Conservation (phyloP, 2,329 filamentous ascomycete genomes). For the Xenoacremonium recifei region DNA sequence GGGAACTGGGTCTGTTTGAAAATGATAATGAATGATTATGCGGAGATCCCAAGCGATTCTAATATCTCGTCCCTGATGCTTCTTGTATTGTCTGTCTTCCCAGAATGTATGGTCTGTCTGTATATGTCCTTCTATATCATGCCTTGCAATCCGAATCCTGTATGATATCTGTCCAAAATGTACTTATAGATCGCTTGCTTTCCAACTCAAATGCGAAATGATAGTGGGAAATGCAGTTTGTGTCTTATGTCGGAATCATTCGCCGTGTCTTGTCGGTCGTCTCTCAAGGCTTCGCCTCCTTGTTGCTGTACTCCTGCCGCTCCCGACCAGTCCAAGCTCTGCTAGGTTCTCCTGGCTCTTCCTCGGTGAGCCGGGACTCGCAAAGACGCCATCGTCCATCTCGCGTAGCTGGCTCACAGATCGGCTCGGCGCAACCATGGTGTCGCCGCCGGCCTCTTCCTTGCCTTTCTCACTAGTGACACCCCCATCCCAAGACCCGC, state of each 20-base stretch:
- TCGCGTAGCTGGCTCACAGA: conserved; percentile 11
- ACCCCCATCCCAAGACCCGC: conserved; percentile 58
- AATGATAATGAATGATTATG: no score
- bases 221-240: no score
- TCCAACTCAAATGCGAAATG: no score
- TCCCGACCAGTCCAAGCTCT: conserved; percentile 30
- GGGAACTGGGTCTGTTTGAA: no score
- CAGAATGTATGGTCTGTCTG: no score
- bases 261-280: conserved; percentile 9
- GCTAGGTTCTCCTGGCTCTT: conserved; percentile 35
- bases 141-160: no score
- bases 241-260: conserved; percentile 1
- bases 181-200: no score
- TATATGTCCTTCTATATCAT: no score
- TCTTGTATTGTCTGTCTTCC: no score
- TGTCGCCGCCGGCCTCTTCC: conserved; percentile 15
- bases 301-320: conserved; percentile 28
- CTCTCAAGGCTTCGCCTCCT: conserved; percentile 27
- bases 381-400: conserved; percentile 23
- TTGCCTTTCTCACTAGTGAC: conserved; percentile 23
- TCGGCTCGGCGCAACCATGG: conserved; percentile 8
- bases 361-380: conserved; percentile 24
- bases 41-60: no score
- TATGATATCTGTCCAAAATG: no score
- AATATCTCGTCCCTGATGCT: no score